Conservation (phyloP, 768 basidiomycete species). For the Suillus sp. region DNA sequence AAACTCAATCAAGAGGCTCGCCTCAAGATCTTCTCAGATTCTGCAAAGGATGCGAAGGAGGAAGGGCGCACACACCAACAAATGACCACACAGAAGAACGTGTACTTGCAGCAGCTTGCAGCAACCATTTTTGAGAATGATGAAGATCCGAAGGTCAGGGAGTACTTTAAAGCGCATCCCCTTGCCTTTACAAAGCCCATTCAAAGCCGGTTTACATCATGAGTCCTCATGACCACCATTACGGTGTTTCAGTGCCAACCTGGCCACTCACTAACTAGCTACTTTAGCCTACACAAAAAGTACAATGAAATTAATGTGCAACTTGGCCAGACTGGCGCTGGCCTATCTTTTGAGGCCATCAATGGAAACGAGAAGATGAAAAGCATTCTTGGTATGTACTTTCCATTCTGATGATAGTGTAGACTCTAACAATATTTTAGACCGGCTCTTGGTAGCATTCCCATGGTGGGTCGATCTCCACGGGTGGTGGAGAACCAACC, state of each 20-base stretch:
- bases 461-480: conserved; percentile 1
- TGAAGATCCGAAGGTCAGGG: not conserved
- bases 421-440: not conserved
- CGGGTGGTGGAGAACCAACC: conserved; percentile 1
- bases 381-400: not conserved
- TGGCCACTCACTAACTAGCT: conserved; percentile 6
- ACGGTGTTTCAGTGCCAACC: not conserved
- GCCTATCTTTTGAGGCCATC: not conserved
- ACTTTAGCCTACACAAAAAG: not conserved
- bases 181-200: not conserved
- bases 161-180: not conserved
- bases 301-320: not conserved
- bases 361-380: not conserved
- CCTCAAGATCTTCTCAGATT: conserved; percentile 5
- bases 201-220: not conserved
- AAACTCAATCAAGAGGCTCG: conserved; percentile 2
- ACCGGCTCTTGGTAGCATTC: not conserved
- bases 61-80: not conserved
- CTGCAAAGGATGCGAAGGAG: conserved; percentile 3
- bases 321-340: not conserved
- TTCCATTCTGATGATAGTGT: not conserved
- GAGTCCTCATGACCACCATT: not conserved
- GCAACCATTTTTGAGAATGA: not conserved
- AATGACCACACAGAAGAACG: not conserved
- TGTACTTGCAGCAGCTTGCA: not conserved